Evolutionary conservation across 2,329 filamentous ascomycete genomes (phyloP), one percentile per base, ranked within the genome.

Genomic region (Diaporthe sp.): DNA sequence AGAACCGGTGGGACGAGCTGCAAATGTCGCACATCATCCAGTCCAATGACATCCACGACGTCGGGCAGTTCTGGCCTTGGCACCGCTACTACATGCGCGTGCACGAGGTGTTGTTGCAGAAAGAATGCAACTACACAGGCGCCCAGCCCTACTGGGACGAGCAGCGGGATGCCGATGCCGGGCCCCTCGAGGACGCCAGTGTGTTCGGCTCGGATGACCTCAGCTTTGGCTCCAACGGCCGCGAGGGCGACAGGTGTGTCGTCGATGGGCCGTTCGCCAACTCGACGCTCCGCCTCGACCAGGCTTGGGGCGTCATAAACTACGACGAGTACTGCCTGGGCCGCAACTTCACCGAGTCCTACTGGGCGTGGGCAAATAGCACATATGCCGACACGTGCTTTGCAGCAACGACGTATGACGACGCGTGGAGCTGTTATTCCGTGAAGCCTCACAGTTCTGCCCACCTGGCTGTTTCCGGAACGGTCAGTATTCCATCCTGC

Each of bases 71-170:
- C 75, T 78, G 84, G 25, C 82, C 83, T 0, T 85, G 83, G 79
- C 83, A 85, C 58, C 80, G 84, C 9, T 83, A 81, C 73, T 84
- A 82, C 71, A 63, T 84, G 61, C 79, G 78, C 22, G 77, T 80
- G 28, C 83, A 84, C 72, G 83, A 83, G 63, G 77, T 77, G 47
- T 79, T 84, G 4, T 75, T 85, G 22, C 79, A 80, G 42, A 72
- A 79, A 12, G 82, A 84, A 73, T 85, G 84, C 77, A 75, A 67
- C 44, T 81, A 79, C 77, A 78, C 37, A 3, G 78, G 79, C 22
- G 77, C 75, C n/a, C 77, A 82, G 77, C 75, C 79, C 12, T 85
- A 85, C 78, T 85, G 84, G 84, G 82, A 85, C 75, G 82, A 82
- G 78, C 79, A 80, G 9, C 65, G 78, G 3, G 83, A 85, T 53